These are phyloP conservation scores for Volvox reticuliferus DNA, from an alignment of 139 green algal genomes.

Conservation along the genomic window DNA sequence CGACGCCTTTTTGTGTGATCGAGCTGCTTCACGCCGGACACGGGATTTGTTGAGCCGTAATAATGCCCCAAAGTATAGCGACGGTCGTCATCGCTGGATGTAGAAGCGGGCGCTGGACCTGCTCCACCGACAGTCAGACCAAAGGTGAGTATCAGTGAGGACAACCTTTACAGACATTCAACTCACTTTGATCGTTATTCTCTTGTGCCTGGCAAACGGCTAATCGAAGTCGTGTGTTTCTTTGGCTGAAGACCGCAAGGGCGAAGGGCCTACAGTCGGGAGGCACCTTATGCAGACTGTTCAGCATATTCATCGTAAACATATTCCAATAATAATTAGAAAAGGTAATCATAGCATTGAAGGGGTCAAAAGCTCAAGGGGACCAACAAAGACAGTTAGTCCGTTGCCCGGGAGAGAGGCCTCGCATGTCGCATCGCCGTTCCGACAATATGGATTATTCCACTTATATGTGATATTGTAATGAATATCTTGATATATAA, in stretches of 20 bases:
- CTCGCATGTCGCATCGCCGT: too few species aligned
- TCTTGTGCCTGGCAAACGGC: not conserved
- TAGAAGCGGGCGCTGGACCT: not conserved
- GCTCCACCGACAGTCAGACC: not conserved
- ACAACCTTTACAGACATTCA: not conserved
- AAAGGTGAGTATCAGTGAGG: too few species aligned
- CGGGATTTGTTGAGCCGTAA: conserved; percentile 21
- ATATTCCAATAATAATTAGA: not conserved
- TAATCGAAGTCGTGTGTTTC: not conserved
- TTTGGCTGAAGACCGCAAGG: not conserved
- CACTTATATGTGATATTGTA: too few species aligned
- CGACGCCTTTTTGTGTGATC: conserved; percentile 40
- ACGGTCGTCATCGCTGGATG: not conserved
- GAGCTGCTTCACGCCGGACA: conserved; percentile 24
- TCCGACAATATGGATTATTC: too few species aligned
- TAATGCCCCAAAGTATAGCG: conserved; percentile 14
- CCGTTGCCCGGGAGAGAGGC: too few species aligned
- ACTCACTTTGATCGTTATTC: not conserved
- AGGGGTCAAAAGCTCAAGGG: too few species aligned
- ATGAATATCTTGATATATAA: too few species aligned
- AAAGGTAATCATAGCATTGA: too few species aligned
- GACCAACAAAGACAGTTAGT: too few species aligned
- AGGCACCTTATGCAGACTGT: not conserved
- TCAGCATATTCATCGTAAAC: not conserved
- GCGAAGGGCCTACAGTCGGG: not conserved